Evolutionary conservation across 202 grass and related monocot species (phyloP).

Genomic region (Saccharum hybrid): DNA sequence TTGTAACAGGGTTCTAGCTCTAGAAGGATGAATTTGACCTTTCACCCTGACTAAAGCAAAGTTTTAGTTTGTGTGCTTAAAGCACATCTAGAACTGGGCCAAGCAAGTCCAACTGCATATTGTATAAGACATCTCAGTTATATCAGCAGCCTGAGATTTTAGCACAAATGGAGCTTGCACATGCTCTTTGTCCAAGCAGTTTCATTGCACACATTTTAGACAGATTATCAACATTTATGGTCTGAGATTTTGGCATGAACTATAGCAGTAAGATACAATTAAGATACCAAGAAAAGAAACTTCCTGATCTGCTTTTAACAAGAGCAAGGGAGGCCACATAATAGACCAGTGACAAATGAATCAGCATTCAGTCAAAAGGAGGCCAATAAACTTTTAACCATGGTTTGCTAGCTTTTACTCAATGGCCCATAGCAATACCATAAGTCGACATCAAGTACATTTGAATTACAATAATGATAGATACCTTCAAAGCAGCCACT

Average conservation of each 20-base stretch:
- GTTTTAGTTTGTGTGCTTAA: background rate
- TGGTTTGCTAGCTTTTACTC: background rate
- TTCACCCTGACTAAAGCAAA: background rate
- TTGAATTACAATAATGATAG: conserved; percentile 27
- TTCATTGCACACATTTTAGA: background rate
- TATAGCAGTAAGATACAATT: background rate
- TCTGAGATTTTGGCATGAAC: background rate
- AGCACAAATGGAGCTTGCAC: background rate
- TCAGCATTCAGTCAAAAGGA: conserved; percentile 24
- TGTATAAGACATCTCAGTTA: background rate
- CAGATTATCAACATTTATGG: background rate
- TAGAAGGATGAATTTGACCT: background rate
- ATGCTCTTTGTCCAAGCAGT: background rate
- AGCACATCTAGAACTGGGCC: background rate
- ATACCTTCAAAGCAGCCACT: conserved; percentile 96
- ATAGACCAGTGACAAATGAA: background rate
- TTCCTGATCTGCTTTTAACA: conserved; percentile 6
- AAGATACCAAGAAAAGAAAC: background rate
- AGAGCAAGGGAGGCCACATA: background rate
- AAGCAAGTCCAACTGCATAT: background rate
- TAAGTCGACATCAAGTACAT: background rate
- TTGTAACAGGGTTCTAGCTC: background rate
- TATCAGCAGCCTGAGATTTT: background rate
- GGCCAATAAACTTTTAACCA: background rate
- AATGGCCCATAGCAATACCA: background rate